Base-by-base conservation (phyloP, 306 rosid species). In the Acacia crassicarpa region DNA sequence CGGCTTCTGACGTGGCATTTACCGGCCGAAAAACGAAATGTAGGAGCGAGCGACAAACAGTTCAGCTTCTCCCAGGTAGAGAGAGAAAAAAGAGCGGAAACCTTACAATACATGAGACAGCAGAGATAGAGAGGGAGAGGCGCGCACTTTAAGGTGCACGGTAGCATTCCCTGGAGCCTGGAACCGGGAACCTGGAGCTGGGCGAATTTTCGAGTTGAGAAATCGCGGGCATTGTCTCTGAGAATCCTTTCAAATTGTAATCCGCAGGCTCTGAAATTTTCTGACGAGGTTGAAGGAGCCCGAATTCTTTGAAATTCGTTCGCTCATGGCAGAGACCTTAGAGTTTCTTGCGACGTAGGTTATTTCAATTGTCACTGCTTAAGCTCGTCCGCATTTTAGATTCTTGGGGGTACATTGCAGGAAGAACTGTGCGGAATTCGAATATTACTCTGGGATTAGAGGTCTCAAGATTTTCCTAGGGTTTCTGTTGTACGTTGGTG, bases 1-100 rank as follows among this genome's bases (percentile, higher is more conserved):
- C 90, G 83, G 80, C 82, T 77, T 85, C 82, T 89, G 92, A 86
- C 89, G 89, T 92, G 94, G 81, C 92, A 80, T 32, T 81, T 53
- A 83, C 82, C 84, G 59, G 76, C 81, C 78, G 48, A 71, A 80
- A 27, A 68, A 19, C 51, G 49, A 68, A 68, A 68, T 68, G 73
- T 19, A 9, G 73, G 49, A 68, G 73, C 73, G 49, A 67, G 40
- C 41, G 41, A 38, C 71, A 88, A 79, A 74, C 86, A 82, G 82
- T 83, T 78, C 79, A 80, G 30, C 88, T 76, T 82, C 84, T 82
- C 77, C 59, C 81, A 48, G 76, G 75, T 27, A 12, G 19, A 48
- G 4, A 78, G 35, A 77, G 56, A 80, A 15, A 69, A 59, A 10
- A 14, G 46, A 72, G 49, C 38, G 62, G 45, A 56, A 76, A 61